Base-by-base conservation (phyloP, 345 rosid genomes). In the Combretum micranthum region DNA sequence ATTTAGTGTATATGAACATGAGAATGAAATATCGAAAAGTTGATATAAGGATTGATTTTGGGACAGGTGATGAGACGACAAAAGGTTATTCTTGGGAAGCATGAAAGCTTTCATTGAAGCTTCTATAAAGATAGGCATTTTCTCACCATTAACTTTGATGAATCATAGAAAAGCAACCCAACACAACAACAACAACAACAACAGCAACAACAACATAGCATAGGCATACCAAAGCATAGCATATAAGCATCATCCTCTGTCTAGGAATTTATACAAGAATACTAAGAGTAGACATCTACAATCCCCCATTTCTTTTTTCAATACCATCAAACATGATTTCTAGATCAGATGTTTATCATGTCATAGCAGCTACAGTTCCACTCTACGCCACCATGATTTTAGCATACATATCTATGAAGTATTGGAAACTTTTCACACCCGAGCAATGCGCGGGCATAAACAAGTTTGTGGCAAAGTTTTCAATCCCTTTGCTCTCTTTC, bases 401-500 rank as follows among this genome's bases (percentile, higher is more conserved):
- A 57, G 96, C 95, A 43, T 92, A 79, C 72, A 22, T 72, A 32
- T 84, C 95, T 17, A 72, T 77, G 71, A 88, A 69, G 77, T 84
- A 85, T 73, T 71, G 83, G 71, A 74, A 74, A 52, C 69, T 92
- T 43, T 88, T 92, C 50, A 77, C 93, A 12, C 81, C 87, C 0
- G 87, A 92, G 32, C 98, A 92, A 70, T 88, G 95, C 65, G 72
- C 82, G 43, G 98, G 96, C 53, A 88, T 92, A 53, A 88, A 86
- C 83, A 92, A 77, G 76, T 84, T 88, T 47, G 98, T 88, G 12
- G 87, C 96, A 3, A 88, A 92, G 67, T 83, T 86, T 54, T 84
- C 95, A 3, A 75, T 92, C 45, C 98, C 96, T 4, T 69, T 88
- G 45, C 58, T 92, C 44, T 81, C 96, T 15, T 88, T 92, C 74